These are phyloP conservation scores for Polygonum aviculare DNA, from an alignment of 148 eudicot species.

Conservation along the genomic window DNA sequence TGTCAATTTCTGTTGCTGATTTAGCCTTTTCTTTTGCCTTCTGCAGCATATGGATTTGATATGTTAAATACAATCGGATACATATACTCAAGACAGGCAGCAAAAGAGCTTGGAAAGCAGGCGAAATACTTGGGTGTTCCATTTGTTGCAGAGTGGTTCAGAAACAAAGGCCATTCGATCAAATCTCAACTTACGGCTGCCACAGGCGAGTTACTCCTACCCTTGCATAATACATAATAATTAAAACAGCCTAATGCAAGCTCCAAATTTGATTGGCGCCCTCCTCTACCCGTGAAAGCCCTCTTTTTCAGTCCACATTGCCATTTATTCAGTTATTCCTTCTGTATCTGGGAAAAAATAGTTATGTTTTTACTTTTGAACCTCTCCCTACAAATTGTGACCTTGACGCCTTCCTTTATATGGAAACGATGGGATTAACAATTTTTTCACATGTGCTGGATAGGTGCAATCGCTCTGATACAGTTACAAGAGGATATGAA, in stretches of 20 bases:
- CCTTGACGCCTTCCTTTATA: no score
- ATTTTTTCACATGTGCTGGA: background rate
- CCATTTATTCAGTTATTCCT: background rate
- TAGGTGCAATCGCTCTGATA: conserved; percentile 91
- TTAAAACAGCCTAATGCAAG: no score
- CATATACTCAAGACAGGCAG: conserved; percentile 88
- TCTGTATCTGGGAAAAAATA: background rate
- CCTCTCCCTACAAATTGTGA: no score
- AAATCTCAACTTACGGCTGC: conserved; percentile 99
- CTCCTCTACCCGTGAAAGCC: background rate
- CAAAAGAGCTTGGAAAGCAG: conserved; percentile 96
- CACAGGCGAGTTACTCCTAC: conserved; percentile 48
- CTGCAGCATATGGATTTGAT: conserved; percentile 91
- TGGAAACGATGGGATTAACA: background rate
- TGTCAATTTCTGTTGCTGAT: conserved; percentile 15
- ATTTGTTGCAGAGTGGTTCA: conserved; percentile 97
- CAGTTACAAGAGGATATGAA: conserved; percentile 99
- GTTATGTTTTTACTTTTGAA: background rate
- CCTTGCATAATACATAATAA: no score
- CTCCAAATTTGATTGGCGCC: background rate
- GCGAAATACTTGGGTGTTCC: conserved; percentile 85
- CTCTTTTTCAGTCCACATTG: background rate
- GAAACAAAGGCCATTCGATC: conserved; percentile 92
- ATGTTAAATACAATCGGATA: conserved; percentile 97
- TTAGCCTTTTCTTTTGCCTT: conserved; percentile 16